Conservation (phyloP, 805 yeast species). For the Pichia phayaonensis region DNA sequence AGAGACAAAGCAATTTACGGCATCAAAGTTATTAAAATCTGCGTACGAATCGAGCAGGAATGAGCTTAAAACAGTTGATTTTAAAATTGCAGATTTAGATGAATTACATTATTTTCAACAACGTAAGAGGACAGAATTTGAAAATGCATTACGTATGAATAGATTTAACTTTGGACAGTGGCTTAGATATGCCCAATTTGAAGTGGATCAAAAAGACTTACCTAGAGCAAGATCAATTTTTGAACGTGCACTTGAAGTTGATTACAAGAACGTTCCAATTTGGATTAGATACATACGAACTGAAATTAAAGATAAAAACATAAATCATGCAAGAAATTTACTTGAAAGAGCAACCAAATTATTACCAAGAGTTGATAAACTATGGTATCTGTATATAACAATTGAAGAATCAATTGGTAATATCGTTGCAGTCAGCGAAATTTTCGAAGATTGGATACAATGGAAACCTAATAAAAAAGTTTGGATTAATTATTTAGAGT, state of each 20-base stretch:
- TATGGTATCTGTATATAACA: constrained; percentile 79
- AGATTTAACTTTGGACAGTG: constrained; percentile 79
- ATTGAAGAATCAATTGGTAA: constrained; percentile 76
- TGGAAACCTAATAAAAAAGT: constrained; percentile 65
- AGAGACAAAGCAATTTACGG: constrained; percentile 41
- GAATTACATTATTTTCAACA: constrained; percentile 73
- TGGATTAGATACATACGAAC: constrained; percentile 81
- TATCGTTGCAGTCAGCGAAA: constrained; percentile 47
- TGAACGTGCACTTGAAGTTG: constrained; percentile 79
- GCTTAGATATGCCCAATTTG: constrained; percentile 88
- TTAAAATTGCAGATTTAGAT: constrained; percentile 62
- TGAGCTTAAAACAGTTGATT: constrained; percentile 34
- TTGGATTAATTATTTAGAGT: constrained; percentile 67
- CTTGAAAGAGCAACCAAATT: constrained; percentile 68
- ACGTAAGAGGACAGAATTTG: constrained; percentile 73
- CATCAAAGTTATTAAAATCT: constrained; percentile 55
- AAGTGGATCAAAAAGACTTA: constrained; percentile 69
- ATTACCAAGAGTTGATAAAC: constrained; percentile 72
- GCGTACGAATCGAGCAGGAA: constrained; percentile 45
- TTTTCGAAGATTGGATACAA: constrained; percentile 73
- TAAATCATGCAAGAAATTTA: constrained; percentile 84
- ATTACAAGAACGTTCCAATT: constrained; percentile 60
- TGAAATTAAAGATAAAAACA: constrained; percentile 63
- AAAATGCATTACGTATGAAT: constrained; percentile 80
- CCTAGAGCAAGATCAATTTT: constrained; percentile 77